Evolutionary conservation across 768 basidiomycete genomes (phyloP), one percentile per base, ranked within the genome.

Genomic region (Suillus clintonianus): DNA sequence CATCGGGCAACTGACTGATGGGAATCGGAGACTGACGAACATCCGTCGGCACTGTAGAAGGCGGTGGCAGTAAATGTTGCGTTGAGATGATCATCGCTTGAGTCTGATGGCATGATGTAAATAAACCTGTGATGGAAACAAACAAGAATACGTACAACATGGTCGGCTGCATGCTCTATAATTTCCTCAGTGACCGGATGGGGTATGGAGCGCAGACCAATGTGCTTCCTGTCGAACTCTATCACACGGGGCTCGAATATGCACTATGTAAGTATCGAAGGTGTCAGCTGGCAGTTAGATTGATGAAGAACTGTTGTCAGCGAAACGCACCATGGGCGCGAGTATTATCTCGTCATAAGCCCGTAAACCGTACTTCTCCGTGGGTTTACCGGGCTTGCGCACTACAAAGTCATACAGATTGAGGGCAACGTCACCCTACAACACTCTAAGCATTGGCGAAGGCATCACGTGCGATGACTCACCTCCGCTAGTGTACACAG

Each of bases 341-440:
- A 98, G 80, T 64, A 97, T 96, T 59, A 92, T 89, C 76, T 99
- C 97, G 72, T 99, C 97, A 72, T 97, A 99, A 2, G 93, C 90
- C 32, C 95, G 88, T 50, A 97, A 79, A 32, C 88, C 90, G 73
- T 95, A 98, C 72, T 97, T 97, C 73, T 91, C 86, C 0, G 95
- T 90, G 15, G 88, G 79, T 60, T 86, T 83, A 42, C 86, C 88
- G 6, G 95, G 90, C 59, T 85, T 79, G 42, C 96, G 84, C 15
- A 97, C 91, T 24, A 90, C 85, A 69, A 99, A 95, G 72, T 97
- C 95, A 75, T 94, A 95, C 53, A 94, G 74, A 70, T 95, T 97
- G 59, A 94, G 80, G 2, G 92, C 95, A 5, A 98, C 93, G 64
- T 97, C 92, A 53, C 86, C 86, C 97, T 97, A 69, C 34, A 50